A percentile compares a stretch with the other conserved stretches of the same genome.
These are phyloP conservation scores for Mycena citricolor DNA, from an alignment of 1,284 basidiomycete genomes.

Conservation along the genomic window DNA sequence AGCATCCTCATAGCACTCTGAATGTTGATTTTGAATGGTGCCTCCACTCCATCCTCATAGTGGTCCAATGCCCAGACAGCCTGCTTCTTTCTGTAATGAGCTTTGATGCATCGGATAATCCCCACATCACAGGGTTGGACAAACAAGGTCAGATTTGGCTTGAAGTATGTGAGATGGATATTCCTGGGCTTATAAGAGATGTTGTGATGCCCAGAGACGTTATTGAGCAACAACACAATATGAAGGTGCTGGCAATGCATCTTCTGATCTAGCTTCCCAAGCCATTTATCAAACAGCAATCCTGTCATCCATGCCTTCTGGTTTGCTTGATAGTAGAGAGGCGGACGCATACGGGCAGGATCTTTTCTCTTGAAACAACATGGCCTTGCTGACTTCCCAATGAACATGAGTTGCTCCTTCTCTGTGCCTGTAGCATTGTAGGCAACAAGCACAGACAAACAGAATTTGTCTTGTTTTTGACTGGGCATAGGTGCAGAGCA, in stretches of 20 bases:
- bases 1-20: slow-evolving; percentile 35
- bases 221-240: slow-evolving; percentile 34
- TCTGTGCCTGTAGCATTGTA: slow-evolving; percentile 33
- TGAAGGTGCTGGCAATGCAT: too few relatives aligned
- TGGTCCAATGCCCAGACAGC: slow-evolving; percentile 28
- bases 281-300: too few relatives aligned
- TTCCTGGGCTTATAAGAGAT: slow-evolving; percentile 27
- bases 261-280: slow-evolving; percentile 25
- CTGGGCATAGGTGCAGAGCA: slow-evolving; percentile 29
- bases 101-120: slow-evolving; percentile 31
- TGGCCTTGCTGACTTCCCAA: slow-evolving; percentile 33
- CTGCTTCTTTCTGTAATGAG: slow-evolving; percentile 24
- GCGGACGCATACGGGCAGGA: too few relatives aligned
- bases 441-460: slow-evolving; percentile 29
- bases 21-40: slow-evolving; percentile 37
- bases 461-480: slow-evolving; percentile 31
- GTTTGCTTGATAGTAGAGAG: slow-evolving; percentile 37
- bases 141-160: slow-evolving; percentile 30
- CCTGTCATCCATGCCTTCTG: slow-evolving; percentile 37
- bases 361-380: slow-evolving; percentile 28
- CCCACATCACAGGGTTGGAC: slow-evolving; percentile 32
- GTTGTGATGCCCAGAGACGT: slow-evolving; percentile 32
- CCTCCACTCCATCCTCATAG: slow-evolving; percentile 30
- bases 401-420: slow-evolving; percentile 30
- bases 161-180: slow-evolving; percentile 27